A percentile compares a stretch with the other conserved stretches of the same genome.
Evolutionary conservation across 495 filamentous ascomycete genomes (phyloP).

Genomic region (Cenococcum geophilum): DNA sequence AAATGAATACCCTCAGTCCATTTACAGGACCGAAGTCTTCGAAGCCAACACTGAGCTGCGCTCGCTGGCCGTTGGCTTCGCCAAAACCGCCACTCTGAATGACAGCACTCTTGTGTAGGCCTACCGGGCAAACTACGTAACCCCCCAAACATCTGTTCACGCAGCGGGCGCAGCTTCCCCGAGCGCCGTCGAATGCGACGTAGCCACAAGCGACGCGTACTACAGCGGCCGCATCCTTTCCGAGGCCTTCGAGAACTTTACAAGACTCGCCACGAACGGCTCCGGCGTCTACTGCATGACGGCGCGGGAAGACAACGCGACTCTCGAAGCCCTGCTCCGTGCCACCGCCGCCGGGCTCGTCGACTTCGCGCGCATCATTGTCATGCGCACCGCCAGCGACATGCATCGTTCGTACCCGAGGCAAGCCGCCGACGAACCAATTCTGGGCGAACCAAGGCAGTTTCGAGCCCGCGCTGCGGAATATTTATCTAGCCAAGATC

Average conservation of each 20-base stretch:
- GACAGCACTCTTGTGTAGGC: conserved; percentile 48
- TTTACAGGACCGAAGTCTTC: conserved; percentile 75
- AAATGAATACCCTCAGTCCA: conserved; percentile 52
- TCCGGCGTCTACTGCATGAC: conserved; percentile 62
- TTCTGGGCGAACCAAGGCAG: conserved; percentile 54
- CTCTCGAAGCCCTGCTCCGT: conserved; percentile 61
- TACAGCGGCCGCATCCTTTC: conserved; percentile 57
- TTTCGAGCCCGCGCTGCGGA: conserved; percentile 51
- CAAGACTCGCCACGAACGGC: conserved; percentile 60
- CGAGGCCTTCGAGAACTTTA: conserved; percentile 61
- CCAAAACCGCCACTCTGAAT: conserved; percentile 49
- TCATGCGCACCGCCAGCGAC: conserved; percentile 68
- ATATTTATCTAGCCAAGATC: conserved; percentile 62
- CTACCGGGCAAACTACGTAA: conserved; percentile 55
- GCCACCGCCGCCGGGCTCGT: conserved; percentile 48
- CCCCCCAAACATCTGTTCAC: conserved; percentile 34
- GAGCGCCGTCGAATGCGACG: conserved; percentile 58
- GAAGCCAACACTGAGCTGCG: conserved; percentile 62
- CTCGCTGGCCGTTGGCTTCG: conserved; percentile 51
- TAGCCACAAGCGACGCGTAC: conserved; percentile 66
- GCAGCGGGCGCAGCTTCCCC: conserved; percentile 49
- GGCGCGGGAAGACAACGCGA: conserved; percentile 72
- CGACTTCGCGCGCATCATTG: conserved; percentile 62
- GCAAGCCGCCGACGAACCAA: conserved; percentile 50
- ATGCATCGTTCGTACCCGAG: conserved; percentile 64